Conservation (phyloP, 2,329 filamentous ascomycete species). For the Laburnicola sp. region DNA sequence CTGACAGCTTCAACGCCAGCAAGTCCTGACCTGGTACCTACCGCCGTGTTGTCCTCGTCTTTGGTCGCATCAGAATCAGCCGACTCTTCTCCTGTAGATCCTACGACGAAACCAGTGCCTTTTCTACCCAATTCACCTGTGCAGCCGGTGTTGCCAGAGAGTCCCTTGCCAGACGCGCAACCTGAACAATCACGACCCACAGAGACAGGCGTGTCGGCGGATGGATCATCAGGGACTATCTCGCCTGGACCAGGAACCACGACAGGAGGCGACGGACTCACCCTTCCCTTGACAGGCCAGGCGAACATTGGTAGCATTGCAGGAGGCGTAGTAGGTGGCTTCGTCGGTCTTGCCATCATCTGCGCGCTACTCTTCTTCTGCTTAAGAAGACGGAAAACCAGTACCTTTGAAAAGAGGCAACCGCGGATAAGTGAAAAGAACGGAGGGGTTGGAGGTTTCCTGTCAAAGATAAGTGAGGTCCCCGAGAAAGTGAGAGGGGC, state of each 20-base stretch:
- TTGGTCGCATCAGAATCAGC: conserved; percentile 16
- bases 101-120: conserved; percentile 10
- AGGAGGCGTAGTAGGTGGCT: conserved; percentile 41
- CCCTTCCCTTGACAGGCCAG: conserved; percentile 19
- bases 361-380: conserved; percentile 39
- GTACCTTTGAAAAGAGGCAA: conserved; percentile 19
- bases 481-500: conserved; percentile 25
- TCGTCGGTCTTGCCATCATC: conserved; percentile 38
- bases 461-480: conserved; percentile 12
- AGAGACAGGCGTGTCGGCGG: conserved; percentile 19
- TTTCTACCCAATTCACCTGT: conserved; percentile 14
- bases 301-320: conserved; percentile 38
- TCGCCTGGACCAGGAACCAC: conserved; percentile 26
- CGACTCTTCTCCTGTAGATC: conserved; percentile 12
- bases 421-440: conserved; percentile 24
- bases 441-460: conserved; percentile 13
- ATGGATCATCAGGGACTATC: conserved; percentile 35
- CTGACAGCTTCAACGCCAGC: conserved; percentile 25
- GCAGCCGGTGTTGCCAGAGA: conserved; percentile 5
- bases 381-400: conserved; percentile 36
- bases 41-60: conserved; percentile 29
- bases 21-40: conserved; percentile 36
- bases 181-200: conserved; percentile 24
- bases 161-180: conserved; percentile 2
- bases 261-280: conserved; percentile 22